Base-by-base conservation (phyloP, 129 eudicot species). In the Artemisia tridentata region DNA sequence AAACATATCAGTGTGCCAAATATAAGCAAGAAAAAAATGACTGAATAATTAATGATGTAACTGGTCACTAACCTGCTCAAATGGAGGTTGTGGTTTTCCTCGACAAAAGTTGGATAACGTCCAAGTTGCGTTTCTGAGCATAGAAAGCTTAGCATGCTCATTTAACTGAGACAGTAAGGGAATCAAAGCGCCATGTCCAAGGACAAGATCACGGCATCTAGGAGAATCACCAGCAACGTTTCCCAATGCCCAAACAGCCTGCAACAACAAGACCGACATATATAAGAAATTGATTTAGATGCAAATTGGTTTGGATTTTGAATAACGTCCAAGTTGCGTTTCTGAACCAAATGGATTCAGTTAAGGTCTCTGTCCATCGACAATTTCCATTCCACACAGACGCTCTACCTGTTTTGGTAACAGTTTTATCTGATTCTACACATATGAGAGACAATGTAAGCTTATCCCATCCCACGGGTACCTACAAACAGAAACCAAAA, bases 231-330 rank as follows among this genome's bases (percentile, higher is more conserved):
- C 97, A 59, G 97, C 97, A 67, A 91, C 78, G 55, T 85, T 91
- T 21, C 97, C 97, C 75, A 91, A 72, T 31, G 97, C 96, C 92
- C 97, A 91, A 60, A 91, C 97, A 81, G 87, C 96, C 96, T 91
- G 76, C 74, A 65, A 61, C 31, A 34, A 16, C 11, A 11, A 50
- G 18, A 9, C 49, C 2, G n/a, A 11, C 69, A 50, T 41, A 25
- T 50, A 19, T 38, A 12, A 71, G 49, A 63, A 45, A 18, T 3
- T 4, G 29, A 34, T 34, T 38, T 38, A 38, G 45, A 38, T 38
- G 45, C 10, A 0, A 38, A 6, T 38, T 7, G 45, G 45, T 38
- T 38, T 7, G 2, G 2, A 34, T 34, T 34, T 34, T 34, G 41
- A 11, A 50, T 50, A 5, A 50, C 16, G n/a, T n/a, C n/a, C n/a